Base-by-base conservation (phyloP, 1,284 basidiomycete genomes). In the Leccinum subrobustum region DNA sequence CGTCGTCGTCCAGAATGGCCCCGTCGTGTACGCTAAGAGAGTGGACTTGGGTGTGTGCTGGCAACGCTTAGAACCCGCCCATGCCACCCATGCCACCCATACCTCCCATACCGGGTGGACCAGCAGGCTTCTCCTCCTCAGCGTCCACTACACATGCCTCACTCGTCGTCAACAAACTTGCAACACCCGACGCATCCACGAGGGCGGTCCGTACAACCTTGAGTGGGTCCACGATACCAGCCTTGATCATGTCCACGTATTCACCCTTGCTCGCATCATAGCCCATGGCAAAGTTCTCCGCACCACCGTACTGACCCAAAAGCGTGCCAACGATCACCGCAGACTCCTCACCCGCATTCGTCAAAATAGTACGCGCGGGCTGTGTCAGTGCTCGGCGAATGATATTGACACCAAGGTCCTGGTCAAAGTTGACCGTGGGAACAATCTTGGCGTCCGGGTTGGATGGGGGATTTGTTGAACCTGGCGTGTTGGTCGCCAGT, bases 311-410 rank as follows among this genome's bases (percentile, higher is more conserved):
- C 72, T 89, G 81, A 65, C 83, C 80, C 51, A 94, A 76, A 4
- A 97, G 82, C 23, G 87, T 89, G 53, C 96, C 96, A 55, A 98
- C 93, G 60, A 98, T 93, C 56, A 99, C 95, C 61, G 87, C 88
- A 2, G 93, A 85, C 77, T 98, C 96, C 79, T 98, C 95, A 54
- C 96, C 96, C 6, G 96, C 96, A 75, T 99, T 98, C 75, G 86
- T 86, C 65, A 96, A 85, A 75, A 99, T 99, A 16, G 92, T 93
- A 61, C 95, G 91, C 18, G 91, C 84, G 9, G 93, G 93, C 65
- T 89, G 84, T 44, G 88, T 88, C 60, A 99, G 80, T 25, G 96
- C 96, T 25, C 92, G 87, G 59, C 89, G 87, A 77, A 98, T 94
- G 78, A 98, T 98, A 62, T 88, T 86, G 47, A 99, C 93, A 73